A percentile compares a stretch with the other conserved stretches of the same genome.
These are phyloP conservation scores for Jatropha curcas DNA, from an alignment of 345 rosid species.

Conservation along the genomic window DNA sequence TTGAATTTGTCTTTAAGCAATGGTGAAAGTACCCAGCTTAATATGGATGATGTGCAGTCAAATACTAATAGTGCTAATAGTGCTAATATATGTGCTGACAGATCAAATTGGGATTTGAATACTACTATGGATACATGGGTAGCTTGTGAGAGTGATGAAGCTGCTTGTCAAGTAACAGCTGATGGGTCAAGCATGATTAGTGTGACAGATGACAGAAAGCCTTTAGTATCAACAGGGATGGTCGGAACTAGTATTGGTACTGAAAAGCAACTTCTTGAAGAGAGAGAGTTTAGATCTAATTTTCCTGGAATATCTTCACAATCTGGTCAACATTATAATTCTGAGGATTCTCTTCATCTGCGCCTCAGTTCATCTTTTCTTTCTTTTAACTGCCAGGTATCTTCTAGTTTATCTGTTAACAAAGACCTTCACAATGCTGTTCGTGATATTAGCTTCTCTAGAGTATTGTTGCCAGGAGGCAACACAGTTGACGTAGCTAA, in stretches of 20 bases:
- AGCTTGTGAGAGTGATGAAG: constrained; percentile 38
- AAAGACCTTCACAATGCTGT: constrained; percentile 17
- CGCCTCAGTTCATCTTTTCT: constrained; percentile 44
- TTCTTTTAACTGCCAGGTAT: constrained; percentile 27
- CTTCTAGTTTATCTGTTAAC: constrained; percentile 32
- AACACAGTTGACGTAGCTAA: constrained; percentile 27
- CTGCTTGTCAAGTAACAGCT: constrained; percentile 29
- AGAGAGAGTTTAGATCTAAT: constrained; percentile 24
- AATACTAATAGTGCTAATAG: constrained; percentile 24
- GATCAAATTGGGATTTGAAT: constrained; percentile 88
- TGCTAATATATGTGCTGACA: constrained; percentile 31
- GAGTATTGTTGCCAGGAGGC: constrained; percentile 21
- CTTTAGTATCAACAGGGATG: constrained; percentile 24
- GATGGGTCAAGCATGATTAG: constrained; percentile 22
- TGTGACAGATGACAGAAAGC: constrained; percentile 31
- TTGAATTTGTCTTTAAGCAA: constrained; percentile 56
- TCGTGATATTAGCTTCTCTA: constrained; percentile 23
- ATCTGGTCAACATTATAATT: constrained; percentile 20
- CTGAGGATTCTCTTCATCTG: constrained; percentile 53
- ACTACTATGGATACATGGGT: constrained; percentile 88
- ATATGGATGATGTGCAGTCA: constrained; percentile 23
- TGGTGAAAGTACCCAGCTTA: constrained; percentile 30
- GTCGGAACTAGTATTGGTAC: constrained; percentile 23
- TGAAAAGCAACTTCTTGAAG: constrained; percentile 27
- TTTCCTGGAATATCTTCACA: constrained; percentile 18